Evolutionary conservation across 2,329 filamentous ascomycete genomes (phyloP).

Genomic region (Alternaria burnsii): DNA sequence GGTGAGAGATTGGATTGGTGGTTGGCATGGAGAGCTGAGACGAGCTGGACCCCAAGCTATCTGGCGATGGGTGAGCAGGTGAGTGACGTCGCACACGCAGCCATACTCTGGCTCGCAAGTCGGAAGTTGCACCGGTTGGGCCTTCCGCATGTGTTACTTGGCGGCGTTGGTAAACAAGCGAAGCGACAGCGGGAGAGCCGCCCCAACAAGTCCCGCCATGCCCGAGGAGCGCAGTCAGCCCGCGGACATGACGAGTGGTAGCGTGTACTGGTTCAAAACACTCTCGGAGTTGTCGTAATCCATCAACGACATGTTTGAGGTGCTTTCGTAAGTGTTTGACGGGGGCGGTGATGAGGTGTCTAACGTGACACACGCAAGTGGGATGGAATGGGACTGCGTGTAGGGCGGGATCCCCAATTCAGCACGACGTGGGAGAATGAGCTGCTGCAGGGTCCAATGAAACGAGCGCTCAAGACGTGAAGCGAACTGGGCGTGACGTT

Average conservation of each 20-base stretch:
- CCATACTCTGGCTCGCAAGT: constrained; percentile 5
- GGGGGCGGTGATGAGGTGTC: constrained; percentile 18
- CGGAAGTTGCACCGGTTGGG: constrained; percentile 24
- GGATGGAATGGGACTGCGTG: constrained; percentile 22
- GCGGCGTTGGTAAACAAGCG: constrained; percentile 17
- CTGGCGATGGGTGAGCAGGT: not conserved
- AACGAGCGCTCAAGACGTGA: constrained; percentile 15
- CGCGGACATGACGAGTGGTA: constrained; percentile 6
- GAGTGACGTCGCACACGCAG: constrained; percentile 24
- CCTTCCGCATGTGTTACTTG: constrained; percentile 24
- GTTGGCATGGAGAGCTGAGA: constrained; percentile 1
- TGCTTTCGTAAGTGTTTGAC: not conserved
- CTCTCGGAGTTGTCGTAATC: not conserved
- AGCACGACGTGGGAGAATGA: constrained; percentile 23
- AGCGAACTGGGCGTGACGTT: constrained; percentile 5
- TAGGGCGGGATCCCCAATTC: constrained; percentile 16
- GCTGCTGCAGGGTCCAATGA: constrained; percentile 43
- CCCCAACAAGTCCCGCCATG: constrained; percentile 19
- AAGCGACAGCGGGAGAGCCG: constrained; percentile 24
- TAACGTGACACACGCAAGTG: constrained; percentile 20
- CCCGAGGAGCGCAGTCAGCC: constrained; percentile 10
- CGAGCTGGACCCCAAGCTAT: not conserved
- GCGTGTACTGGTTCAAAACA: not conserved
- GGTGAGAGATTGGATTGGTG: not conserved
- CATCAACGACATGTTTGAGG: not conserved